Evolutionary conservation across 495 filamentous ascomycete genomes (phyloP), one percentile per base, ranked within the genome.

Genomic region (Bryoglossum gracile): DNA sequence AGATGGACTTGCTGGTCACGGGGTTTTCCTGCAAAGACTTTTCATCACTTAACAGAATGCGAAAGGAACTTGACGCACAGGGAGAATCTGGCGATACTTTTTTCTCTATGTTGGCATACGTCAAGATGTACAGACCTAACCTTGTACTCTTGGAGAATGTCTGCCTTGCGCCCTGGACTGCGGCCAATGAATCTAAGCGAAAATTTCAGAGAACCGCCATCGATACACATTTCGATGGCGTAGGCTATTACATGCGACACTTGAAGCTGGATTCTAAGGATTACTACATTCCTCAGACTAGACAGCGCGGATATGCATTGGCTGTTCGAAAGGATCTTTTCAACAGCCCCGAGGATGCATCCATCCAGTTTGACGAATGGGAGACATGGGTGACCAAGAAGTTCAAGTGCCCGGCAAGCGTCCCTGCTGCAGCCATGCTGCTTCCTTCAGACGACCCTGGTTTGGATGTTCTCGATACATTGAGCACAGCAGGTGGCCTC

Each of bases 21-120:
- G 88, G 88, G 0, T 86, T 82, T 48, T 80, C 83, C 3, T 94
- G 88, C 55, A 82, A 88, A 9, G 88, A 94, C 58, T 87, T 83
- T 47, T 83, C 80, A 0, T 46, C 48, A 3, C 59, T 82, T 18
- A 84, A 84, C 55, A 69, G 55, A 5, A 54, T 64, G 9, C 64
- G 60, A 18, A 70, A 72, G 49, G 53, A 55, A 0, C 58, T 86
- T 0, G 63, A 72, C 11, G 63, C 69, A 0, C 59, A 63, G 8
- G 86, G 88, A 16, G 79, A 89, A 53, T 89, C 87, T 0, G 73
- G 73, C 0, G 68, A 78, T 34, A 94, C 87, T 0, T 88, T 88
- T 59, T 68, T 72, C 25, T 77, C 76, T 0, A 73, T 87, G 34
- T 32, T 86, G 6, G 56, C 57, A 4, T 87, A 87, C 54, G 73